Evolutionary conservation across 202 grass and related monocot species (phyloP).

Genomic region (Tripidium arundinaceum): DNA sequence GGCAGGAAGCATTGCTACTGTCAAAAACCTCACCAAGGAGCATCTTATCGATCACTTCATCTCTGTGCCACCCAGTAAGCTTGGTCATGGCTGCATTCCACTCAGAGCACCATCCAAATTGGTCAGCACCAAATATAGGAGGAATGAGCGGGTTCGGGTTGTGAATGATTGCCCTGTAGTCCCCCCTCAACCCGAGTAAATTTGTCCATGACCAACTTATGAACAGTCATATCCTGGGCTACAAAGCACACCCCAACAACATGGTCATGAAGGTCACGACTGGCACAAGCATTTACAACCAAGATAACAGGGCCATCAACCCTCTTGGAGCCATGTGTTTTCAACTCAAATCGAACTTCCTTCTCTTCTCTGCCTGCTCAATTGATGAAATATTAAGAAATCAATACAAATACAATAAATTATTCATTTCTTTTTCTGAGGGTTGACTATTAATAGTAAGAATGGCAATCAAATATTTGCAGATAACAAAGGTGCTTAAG

Average conservation of each 20-base stretch:
- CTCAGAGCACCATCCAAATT: conserved; percentile 87
- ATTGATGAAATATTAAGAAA: conserved; percentile 20
- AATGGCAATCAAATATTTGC: conserved; percentile 2
- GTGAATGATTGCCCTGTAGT: conserved; percentile 84
- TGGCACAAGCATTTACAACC: conserved; percentile 85
- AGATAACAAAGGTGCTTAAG: not conserved
- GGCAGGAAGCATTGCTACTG: conserved; percentile 51
- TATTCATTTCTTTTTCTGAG: not conserved
- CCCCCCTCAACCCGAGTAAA: conserved; percentile 80
- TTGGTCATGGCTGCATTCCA: conserved; percentile 93
- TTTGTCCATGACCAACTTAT: conserved; percentile 81
- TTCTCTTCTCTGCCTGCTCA: conserved; percentile 75
- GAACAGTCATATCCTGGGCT: conserved; percentile 90
- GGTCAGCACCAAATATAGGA: conserved; percentile 88
- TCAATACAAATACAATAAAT: not conserved
- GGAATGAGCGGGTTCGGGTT: conserved; percentile 81
- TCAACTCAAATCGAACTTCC: conserved; percentile 79
- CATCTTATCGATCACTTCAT: conserved; percentile 84
- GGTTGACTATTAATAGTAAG: conserved; percentile 8
- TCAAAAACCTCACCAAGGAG: conserved; percentile 84
- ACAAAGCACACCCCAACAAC: conserved; percentile 90
- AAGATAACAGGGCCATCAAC: conserved; percentile 66
- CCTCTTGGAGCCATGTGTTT: conserved; percentile 54
- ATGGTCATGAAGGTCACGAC: conserved; percentile 60
- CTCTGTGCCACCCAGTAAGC: conserved; percentile 75